Evolutionary conservation across 257 asterid species (phyloP).

Genomic region (Ilex aquifolium): DNA sequence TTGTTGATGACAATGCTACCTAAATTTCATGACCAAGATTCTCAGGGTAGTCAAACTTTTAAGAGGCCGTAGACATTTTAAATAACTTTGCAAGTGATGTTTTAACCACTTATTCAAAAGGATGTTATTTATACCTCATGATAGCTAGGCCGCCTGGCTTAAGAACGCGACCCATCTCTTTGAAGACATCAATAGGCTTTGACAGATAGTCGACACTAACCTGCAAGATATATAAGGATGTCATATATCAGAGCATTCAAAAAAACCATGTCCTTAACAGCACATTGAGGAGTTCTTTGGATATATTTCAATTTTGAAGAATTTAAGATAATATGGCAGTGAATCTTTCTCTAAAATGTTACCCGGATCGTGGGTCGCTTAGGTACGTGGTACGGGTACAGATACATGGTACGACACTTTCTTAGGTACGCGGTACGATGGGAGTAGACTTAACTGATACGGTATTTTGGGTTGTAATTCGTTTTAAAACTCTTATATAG

Average conservation of each 20-base stretch:
- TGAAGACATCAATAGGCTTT: constrained; percentile 83
- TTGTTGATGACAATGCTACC: neutral
- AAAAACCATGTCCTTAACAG: neutral
- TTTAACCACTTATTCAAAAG: neutral
- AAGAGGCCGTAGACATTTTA: too few relatives aligned
- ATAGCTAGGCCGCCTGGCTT: constrained; percentile 92
- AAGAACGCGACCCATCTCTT: constrained; percentile 78
- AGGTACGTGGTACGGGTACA: too few relatives aligned
- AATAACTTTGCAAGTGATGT: neutral
- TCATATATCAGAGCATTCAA: neutral
- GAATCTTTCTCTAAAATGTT: neutral
- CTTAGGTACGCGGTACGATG: too few relatives aligned
- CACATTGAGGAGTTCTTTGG: neutral
- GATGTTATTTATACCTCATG: constrained; percentile 44
- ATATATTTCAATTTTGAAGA: neutral
- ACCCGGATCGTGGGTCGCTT: too few relatives aligned
- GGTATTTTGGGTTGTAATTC: too few relatives aligned
- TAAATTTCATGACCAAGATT: neutral
- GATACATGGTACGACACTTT: too few relatives aligned
- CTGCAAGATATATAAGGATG: constrained; percentile 31
- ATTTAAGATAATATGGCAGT: too few relatives aligned
- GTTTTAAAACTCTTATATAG: too few relatives aligned
- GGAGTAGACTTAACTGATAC: too few relatives aligned
- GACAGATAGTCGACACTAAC: constrained; percentile 92
- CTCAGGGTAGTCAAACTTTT: neutral